These are phyloP conservation scores for Fusarium oxysporum DNA, from an alignment of 2,329 filamentous ascomycete species.

Conservation along the genomic window DNA sequence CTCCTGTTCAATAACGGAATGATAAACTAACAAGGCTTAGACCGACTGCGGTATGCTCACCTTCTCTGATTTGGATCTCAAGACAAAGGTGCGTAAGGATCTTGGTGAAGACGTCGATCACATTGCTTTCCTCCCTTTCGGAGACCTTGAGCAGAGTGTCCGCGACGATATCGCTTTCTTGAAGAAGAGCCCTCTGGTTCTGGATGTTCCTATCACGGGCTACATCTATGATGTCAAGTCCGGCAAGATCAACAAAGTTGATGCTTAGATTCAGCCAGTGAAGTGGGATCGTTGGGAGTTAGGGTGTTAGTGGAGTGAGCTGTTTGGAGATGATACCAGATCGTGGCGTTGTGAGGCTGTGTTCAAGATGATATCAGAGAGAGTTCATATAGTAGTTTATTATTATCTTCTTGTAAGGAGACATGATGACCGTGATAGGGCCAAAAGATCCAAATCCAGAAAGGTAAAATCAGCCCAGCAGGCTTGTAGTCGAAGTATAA, in stretches of 20 bases:
- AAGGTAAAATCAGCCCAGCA: background rate
- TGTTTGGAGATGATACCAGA: background rate
- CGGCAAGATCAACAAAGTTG: slow-evolving; percentile 61
- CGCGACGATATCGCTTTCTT: slow-evolving; percentile 73
- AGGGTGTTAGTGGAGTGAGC: fast-evolving
- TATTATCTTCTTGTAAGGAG: background rate
- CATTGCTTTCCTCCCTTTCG: slow-evolving; percentile 75
- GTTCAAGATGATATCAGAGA: background rate
- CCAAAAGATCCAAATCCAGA: background rate
- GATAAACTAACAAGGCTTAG: slow-evolving; percentile 23
- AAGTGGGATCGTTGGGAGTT: background rate
- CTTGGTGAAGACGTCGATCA: slow-evolving; percentile 62
- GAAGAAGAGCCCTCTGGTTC: slow-evolving; percentile 68
- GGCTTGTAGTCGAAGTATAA: background rate
- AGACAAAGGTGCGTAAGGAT: slow-evolving; percentile 67
- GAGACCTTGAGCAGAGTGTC: slow-evolving; percentile 72
- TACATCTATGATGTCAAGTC: slow-evolving; percentile 85
- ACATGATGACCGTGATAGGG: background rate
- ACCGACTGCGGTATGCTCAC: slow-evolving; percentile 70
- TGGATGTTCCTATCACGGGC: slow-evolving; percentile 73
- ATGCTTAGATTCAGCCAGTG: background rate
- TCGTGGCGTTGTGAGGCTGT: background rate
- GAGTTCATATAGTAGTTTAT: background rate
- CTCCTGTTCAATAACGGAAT: background rate
- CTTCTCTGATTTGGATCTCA: slow-evolving; percentile 69